Conservation (phyloP, 768 basidiomycete genomes). For the Suillus tomentosus region DNA sequence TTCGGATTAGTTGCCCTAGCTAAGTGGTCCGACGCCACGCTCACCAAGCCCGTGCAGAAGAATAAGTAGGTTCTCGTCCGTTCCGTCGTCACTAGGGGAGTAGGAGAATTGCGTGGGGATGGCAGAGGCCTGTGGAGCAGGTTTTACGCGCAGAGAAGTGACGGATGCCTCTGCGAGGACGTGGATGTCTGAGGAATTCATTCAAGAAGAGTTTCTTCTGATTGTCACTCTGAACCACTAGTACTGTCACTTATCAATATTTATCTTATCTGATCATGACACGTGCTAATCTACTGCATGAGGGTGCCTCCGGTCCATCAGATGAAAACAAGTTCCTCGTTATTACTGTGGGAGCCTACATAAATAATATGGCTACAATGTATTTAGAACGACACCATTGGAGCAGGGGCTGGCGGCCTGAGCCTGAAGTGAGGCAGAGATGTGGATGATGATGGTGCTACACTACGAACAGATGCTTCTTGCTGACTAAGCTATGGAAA, state of each 20-base stretch:
- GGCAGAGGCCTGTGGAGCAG: conserved; percentile 43
- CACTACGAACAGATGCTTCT: no score
- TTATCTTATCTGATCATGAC: neutral
- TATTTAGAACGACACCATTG: neutral
- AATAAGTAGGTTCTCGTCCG: conserved; percentile 83
- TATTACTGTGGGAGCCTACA: neutral
- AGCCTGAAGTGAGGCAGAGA: no score
- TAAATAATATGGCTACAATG: neutral
- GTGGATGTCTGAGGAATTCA: conserved; percentile 18
- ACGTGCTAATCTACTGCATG: neutral
- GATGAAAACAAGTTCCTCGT: neutral
- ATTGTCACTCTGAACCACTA: no score
- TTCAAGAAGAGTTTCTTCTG: neutral
- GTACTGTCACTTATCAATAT: neutral
- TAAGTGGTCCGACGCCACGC: conserved; percentile 18
- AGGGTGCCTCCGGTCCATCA: neutral
- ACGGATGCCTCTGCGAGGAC: conserved; percentile 19
- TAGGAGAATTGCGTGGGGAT: conserved; percentile 67
- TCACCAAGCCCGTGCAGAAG: conserved; percentile 85
- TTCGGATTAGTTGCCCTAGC: conserved; percentile 7
- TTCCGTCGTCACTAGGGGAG: conserved; percentile 74
- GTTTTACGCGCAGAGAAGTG: conserved; percentile 44
- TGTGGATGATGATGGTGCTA: no score
- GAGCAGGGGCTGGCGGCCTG: no score
- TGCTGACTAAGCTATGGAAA: no score